Base-by-base conservation (phyloP, 129 eudicot genomes). In the Rutidosis leptorrhynchoides region DNA sequence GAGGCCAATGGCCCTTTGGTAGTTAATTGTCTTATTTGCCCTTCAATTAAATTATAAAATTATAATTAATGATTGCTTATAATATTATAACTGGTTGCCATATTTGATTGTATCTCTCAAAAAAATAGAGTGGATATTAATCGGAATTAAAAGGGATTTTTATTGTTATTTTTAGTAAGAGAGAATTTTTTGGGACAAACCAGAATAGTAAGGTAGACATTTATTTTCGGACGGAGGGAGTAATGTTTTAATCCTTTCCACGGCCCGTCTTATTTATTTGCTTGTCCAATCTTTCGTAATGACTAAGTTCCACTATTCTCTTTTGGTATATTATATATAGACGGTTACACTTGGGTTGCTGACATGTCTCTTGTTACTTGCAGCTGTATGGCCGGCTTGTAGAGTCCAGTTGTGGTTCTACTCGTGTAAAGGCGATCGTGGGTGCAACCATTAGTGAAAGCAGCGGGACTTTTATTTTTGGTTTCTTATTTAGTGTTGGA, bases 341-440 rank as follows among this genome's bases (percentile, higher is more conserved):
- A 2, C 0, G 46, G 6, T 40, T 40, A 40, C 46, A 2, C 46
- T 5, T 40, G 46, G 46, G n/a, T 5, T 40, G 46, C 46, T 40
- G 46, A 12, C 5, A 16, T 40, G 12, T 40, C 46, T 40, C 15
- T 40, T 40, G 17, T 11, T 49, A 49, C 23, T 15, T 51, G 32
- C 69, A 72, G 70, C 70, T 60, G 53, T 71, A 45, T 51, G 68
- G 27, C 60, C 46, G 58, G 45, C 3, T 48, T 62, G 29, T 58
- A 45, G 68, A 46, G 67, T 7, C 26, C 27, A 3, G 25, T 57
- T 4, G 21, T 9, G 55, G 48, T 30, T 71, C 60, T 16, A 23
- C 61, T 22, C 4, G 46, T 74, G 73, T 66, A 66, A 58, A 74
- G 67, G 71, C 64, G 60, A 74, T 27, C 28, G 12, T 17, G 67